Evolutionary conservation across 2,329 filamentous ascomycete species (phyloP), one percentile per base, ranked within the genome.

Genomic region (Sporothrix protearum): DNA sequence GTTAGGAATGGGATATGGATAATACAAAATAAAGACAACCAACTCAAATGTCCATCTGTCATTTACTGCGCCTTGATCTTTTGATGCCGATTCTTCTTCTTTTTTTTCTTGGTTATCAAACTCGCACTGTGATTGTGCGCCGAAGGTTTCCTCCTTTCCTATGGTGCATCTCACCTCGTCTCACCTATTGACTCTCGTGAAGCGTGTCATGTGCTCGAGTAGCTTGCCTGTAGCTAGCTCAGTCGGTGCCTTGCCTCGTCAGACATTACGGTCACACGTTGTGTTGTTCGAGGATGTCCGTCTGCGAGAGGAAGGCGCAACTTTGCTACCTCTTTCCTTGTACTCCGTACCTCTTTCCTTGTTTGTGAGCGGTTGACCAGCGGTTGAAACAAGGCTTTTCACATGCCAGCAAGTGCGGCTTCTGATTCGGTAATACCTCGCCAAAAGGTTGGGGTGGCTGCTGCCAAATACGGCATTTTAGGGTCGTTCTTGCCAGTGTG

Each of bases 1-100:
- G 72, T 73, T 70, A 22, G 63, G 69, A 63, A 51, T 36, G 69
- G 69, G 71, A 61, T 67, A 67, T 69, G 71, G 71, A 66, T 61
- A 45, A 47, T 19, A 47, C 61, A 72, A 72, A 72, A 51, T 51
- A 64, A 70, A 64, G 53, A 70, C 64, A 53, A 70, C 53, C 45
- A 69, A 33, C 30, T 47, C 7, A 16, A 63, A 70, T 30, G 64
- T 36, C n/a, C 53, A 28, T 51, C 10, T 7, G 39, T 45, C 3
- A 63, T 47, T 42, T 42, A n/a, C n/a, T n/a, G n/a, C n/a, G n/a
- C 28, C 36, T n/a, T 10, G 55, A n/a, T 22, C 53, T n/a, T 25
- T 53, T 25, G 49, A 53, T 53, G n/a, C 49, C n/a, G n/a, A n/a
- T n/a, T n/a, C n/a, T n/a, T n/a, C n/a, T n/a, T n/a, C n/a, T n/a